Percentiles rank a stretch among this genome's conserved stretches.
phyloP scores from a whole-genome alignment of 2,329 filamentous ascomycete species.

The Cryphonectria japonica region DNA sequence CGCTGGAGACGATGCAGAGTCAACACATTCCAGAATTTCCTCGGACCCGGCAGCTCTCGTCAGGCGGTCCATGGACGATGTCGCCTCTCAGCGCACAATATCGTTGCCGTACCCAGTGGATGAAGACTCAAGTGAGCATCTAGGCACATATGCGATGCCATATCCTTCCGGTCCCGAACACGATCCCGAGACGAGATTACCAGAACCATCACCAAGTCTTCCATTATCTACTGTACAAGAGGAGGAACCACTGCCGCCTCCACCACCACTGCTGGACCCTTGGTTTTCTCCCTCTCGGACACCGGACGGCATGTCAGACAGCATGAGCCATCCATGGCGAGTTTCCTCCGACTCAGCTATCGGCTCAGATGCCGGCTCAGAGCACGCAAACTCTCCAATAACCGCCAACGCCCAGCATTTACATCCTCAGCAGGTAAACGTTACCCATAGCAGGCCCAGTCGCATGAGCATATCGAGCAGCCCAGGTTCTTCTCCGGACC shows the following conservation, averaged over 20 bases:
- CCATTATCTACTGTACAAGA: background rate
- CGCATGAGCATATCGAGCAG: background rate
- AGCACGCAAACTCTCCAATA: background rate
- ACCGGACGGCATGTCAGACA: background rate
- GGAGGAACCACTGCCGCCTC: constrained; percentile 1
- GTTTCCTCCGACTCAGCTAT: constrained; percentile 3
- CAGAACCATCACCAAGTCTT: background rate
- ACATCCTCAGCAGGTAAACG: background rate
- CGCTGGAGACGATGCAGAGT: constrained; percentile 21
- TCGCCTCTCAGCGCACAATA: constrained; percentile 5
- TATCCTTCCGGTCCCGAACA: constrained; percentile 6
- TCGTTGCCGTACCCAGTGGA: constrained; percentile 14
- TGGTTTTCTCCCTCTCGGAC: background rate
- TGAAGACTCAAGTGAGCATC: background rate
- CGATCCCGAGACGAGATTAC: background rate
- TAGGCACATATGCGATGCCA: constrained; percentile 11
- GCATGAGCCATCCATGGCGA: background rate
- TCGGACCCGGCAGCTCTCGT: background rate
- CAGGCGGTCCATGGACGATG: constrained; percentile 1
- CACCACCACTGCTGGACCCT: background rate
- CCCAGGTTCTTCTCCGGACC: background rate
- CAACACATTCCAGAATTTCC: background rate
- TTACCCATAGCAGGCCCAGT: constrained; percentile 12
- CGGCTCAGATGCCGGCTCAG: background rate
- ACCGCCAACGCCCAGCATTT: background rate